phyloP scores from a whole-genome alignment of 2,329 filamentous ascomycete genomes.

The Stenocarpella maydis region DNA sequence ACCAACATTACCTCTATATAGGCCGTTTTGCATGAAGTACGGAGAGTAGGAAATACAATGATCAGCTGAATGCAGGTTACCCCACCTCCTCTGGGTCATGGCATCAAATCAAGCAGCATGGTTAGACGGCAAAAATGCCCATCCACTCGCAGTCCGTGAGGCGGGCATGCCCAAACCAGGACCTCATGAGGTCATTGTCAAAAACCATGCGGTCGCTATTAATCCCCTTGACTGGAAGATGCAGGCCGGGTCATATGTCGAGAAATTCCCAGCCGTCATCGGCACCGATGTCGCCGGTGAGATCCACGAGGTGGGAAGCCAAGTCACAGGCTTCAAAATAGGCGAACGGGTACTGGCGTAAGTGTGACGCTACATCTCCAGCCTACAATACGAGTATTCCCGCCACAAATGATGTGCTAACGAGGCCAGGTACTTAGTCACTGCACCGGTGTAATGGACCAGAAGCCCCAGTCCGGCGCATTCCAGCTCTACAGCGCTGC shows the following conservation, averaged over 20 bases:
- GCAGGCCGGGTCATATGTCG: constrained; percentile 41
- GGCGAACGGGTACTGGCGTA: constrained; percentile 39
- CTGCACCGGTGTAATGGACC: constrained; percentile 14
- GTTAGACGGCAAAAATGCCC: neutral
- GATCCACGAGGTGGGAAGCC: constrained; percentile 36
- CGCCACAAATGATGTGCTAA: neutral
- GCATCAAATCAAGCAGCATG: constrained; percentile 28
- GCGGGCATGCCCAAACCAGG: constrained; percentile 32
- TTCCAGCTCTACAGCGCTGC: constrained; percentile 34
- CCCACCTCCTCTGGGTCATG: neutral
- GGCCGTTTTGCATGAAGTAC: too few species aligned
- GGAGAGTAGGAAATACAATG: neutral
- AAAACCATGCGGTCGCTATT: constrained; percentile 38
- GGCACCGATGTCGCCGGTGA: constrained; percentile 39
- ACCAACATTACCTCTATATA: neutral
- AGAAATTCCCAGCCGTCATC: constrained; percentile 40
- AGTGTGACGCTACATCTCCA: neutral
- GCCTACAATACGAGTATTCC: neutral
- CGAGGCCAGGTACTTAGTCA: neutral
- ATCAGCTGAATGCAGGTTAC: rapidly evolving
- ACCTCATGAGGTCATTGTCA: constrained; percentile 34
- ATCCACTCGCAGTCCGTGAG: constrained; percentile 1
- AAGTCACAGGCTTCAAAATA: constrained; percentile 36
- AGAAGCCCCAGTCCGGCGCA: constrained; percentile 30
- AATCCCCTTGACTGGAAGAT: constrained; percentile 42